Percentiles rank a stretch among this genome's conserved stretches.
Evolutionary conservation across 192 early-diverging fungal genomes (phyloP).

Genomic region (Linnemannia elongata): DNA sequence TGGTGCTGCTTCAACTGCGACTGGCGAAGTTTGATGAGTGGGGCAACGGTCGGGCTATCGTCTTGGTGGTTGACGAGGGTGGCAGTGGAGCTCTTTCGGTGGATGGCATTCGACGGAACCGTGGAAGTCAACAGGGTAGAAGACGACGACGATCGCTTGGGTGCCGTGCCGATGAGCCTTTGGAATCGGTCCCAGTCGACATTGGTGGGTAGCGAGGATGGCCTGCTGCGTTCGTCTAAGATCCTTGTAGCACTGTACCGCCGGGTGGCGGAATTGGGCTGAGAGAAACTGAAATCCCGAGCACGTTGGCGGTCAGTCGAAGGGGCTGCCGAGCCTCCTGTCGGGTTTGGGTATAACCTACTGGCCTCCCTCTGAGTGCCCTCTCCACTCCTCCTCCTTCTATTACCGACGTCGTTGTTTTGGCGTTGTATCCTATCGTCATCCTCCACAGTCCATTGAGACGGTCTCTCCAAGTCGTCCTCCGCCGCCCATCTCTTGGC

Average conservation of each 20-base stretch:
- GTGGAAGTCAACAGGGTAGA: background rate
- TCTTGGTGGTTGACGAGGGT: background rate
- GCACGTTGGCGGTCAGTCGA: background rate
- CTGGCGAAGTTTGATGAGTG: conserved; percentile 45
- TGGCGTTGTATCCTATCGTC: conserved; percentile 10
- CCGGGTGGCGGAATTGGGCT: background rate
- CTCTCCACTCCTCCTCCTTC: background rate
- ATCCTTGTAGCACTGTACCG: background rate
- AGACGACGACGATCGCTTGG: background rate
- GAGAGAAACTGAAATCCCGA: background rate
- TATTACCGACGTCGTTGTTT: background rate
- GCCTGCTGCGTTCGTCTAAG: background rate
- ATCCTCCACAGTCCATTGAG: background rate
- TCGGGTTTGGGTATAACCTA: background rate
- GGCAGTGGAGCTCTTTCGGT: background rate
- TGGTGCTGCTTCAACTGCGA: conserved; percentile 43
- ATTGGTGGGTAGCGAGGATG: conserved; percentile 6
- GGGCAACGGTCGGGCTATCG: conserved; percentile 6
- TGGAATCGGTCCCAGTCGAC: conserved; percentile 41
- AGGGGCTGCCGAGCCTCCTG: background rate
- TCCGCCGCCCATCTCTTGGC: conserved; percentile 21
- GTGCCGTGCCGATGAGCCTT: background rate
- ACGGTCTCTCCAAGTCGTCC: background rate
- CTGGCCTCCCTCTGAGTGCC: no score
- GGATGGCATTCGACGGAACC: no score